Evolutionary conservation across 257 asterid genomes (phyloP), one percentile per base, ranked within the genome.

Genomic region (Euphrasia confusa): DNA sequence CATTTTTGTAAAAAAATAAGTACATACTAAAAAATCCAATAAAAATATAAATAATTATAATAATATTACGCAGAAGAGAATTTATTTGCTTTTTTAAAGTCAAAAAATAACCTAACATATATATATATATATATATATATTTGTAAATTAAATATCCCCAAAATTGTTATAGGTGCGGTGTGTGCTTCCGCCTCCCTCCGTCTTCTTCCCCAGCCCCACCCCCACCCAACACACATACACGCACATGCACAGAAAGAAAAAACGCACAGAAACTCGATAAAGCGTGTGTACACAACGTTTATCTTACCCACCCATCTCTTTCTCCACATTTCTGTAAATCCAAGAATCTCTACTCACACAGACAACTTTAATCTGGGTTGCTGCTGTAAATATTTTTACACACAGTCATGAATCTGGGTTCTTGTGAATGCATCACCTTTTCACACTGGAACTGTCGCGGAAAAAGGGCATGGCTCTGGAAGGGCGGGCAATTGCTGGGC

Each of bases 391-490:
- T 21, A 21, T 21, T 1, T 5, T 0, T 5, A 30, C 33, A 30
- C 33, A 30, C 15, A 66, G 61, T 66, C 72, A 85, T 83, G 88
- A 74, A 64, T 75, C 73, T 68, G 64, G 30, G 67, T 70, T 72
- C 33, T 32, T 63, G 61, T 60, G 67, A 69, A 33, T 58, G 66
- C 55, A 57, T 24, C 60, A 47, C 60, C 64, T 75, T 66, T 9
- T 37, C 42, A 61, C 72, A 73, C 60, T 61, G 78, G 85, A 71
- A 67, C 57, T 67, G 77, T 68, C 63, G 65, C 76, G 61, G 52
- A 32, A 65, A 59, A 61, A 72, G 63, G 52, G 35, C 42, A 59
- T 77, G 90, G 86, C 83, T 69, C 44, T 59, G 78, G 68, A 73
- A 71, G 24, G 24, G 24, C 1, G 24, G 74, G 52, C 85, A 86